Percentiles rank a stretch among this genome's conserved stretches.
Conservation (phyloP, 2,329 filamentous ascomycete species). For the Colletotrichum sp. region DNA sequence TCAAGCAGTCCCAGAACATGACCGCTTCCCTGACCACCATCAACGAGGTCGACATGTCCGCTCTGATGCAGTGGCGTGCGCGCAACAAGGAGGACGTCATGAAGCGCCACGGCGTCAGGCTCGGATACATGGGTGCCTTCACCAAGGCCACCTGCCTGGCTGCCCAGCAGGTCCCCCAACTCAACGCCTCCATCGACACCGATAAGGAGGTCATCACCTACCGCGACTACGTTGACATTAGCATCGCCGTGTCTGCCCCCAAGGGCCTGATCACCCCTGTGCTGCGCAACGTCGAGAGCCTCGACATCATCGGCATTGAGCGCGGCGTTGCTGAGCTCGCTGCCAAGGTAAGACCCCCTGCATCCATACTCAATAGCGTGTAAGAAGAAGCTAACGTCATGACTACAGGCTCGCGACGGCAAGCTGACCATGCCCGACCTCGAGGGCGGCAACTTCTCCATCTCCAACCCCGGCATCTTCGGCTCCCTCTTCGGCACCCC, state of each 20-base stretch:
- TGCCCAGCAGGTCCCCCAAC: constrained; percentile 70
- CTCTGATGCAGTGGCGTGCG: constrained; percentile 66
- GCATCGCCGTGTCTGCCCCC: constrained; percentile 74
- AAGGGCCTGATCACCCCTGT: constrained; percentile 77
- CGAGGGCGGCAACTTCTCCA: constrained; percentile 78
- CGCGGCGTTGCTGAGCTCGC: constrained; percentile 69
- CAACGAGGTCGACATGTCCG: constrained; percentile 54
- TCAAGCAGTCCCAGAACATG: constrained; percentile 71
- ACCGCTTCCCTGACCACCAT: constrained; percentile 72
- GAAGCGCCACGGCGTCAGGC: constrained; percentile 35
- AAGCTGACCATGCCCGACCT: constrained; percentile 80
- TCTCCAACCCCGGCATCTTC: constrained; percentile 83
- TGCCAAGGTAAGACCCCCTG: constrained; percentile 57
- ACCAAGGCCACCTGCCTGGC: constrained; percentile 73
- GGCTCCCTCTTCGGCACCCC: constrained; percentile 56
- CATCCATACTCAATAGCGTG: too few relatives aligned
- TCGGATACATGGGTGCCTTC: constrained; percentile 78
- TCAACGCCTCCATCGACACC: constrained; percentile 65
- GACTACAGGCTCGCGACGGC: constrained; percentile 64
- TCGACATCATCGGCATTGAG: constrained; percentile 35
- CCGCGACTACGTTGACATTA: constrained; percentile 74
- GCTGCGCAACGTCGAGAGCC: constrained; percentile 66
- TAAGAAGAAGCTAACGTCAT: not conserved
- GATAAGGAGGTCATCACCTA: constrained; percentile 60
- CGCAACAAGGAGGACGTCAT: constrained; percentile 63